Evolutionary conservation across 352 stramenopile species (phyloP).

Genomic region (Thalassiosira mediterranea): DNA sequence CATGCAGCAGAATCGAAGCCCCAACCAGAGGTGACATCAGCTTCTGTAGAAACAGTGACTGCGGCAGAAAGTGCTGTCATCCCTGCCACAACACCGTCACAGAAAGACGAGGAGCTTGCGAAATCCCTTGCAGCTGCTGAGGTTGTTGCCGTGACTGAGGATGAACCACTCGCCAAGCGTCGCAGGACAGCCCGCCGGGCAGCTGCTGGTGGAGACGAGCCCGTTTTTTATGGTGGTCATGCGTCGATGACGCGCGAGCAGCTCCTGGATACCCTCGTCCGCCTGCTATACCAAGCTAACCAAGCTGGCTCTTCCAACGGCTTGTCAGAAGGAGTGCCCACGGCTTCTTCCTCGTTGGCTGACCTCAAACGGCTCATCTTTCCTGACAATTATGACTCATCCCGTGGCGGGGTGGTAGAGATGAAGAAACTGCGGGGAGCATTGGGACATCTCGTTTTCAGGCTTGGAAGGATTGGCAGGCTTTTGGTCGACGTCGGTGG

Average conservation of each 20-base stretch:
- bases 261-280: slow-evolving; percentile 31
- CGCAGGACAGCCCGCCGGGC: slow-evolving; percentile 34
- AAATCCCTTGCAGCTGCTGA: slow-evolving; percentile 13
- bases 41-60: not conserved
- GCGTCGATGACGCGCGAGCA: slow-evolving; percentile 47
- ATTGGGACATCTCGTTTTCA: slow-evolving; percentile 44
- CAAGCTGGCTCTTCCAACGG: too few species aligned
- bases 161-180: slow-evolving; percentile 32
- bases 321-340: not conserved
- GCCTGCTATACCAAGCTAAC: slow-evolving; percentile 32
- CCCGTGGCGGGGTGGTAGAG: slow-evolving; percentile 38
- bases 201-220: slow-evolving; percentile 5
- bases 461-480: slow-evolving; percentile 29
- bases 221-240: slow-evolving; percentile 45
- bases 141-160: slow-evolving; percentile 3
- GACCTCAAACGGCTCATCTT: slow-evolving; percentile 49
- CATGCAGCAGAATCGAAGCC: not conserved
- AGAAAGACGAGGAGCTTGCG: slow-evolving; percentile 42
- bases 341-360: slow-evolving; percentile 36
- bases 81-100: not conserved
- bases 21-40: not conserved
- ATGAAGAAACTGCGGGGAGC: slow-evolving; percentile 42
- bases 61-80: not conserved
- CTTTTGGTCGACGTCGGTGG: slow-evolving; percentile 35
- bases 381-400: slow-evolving; percentile 38